These are phyloP conservation scores for Fusarium avenaceum DNA, from an alignment of 2,329 filamentous ascomycete species.

Conservation along the genomic window DNA sequence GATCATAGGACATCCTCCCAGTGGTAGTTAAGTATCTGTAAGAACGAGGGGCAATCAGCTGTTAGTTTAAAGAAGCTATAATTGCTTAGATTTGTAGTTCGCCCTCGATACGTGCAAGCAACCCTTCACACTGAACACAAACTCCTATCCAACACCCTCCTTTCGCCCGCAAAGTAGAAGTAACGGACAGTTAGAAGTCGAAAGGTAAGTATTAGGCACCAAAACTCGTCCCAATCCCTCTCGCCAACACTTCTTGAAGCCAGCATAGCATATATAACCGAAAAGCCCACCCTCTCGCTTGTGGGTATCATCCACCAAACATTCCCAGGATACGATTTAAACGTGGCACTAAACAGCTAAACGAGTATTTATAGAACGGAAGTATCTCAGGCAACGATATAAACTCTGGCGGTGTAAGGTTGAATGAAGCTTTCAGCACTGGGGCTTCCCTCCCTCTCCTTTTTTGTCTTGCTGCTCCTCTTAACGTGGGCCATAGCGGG, in stretches of 20 bases:
- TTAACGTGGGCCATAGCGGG: slow-evolving; percentile 27
- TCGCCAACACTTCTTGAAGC: background rate
- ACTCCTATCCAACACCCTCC: background rate
- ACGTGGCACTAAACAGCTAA: slow-evolving; percentile 21
- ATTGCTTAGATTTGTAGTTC: background rate
- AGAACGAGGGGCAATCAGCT: too few relatives aligned
- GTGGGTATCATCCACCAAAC: slow-evolving; percentile 17
- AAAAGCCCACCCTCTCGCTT: background rate
- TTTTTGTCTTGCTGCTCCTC: slow-evolving; percentile 7
- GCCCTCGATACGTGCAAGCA: background rate
- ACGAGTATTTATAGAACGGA: slow-evolving; percentile 4
- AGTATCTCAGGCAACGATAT: slow-evolving; percentile 19
- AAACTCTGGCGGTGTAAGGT: slow-evolving; percentile 39
- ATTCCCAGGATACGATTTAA: slow-evolving; percentile 2
- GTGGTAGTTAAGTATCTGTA: too few relatives aligned
- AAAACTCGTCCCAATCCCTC: background rate
- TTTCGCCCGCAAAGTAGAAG: background rate
- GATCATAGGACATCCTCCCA: too few relatives aligned
- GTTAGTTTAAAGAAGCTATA: too few relatives aligned
- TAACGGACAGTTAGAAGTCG: background rate
- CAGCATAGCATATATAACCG: background rate
- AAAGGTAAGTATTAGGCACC: background rate
- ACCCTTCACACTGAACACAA: background rate
- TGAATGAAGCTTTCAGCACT: slow-evolving; percentile 5
- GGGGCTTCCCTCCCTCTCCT: background rate